Conservation (phyloP, 257 asterid species). For the Nicotiana benthamiana region DNA sequence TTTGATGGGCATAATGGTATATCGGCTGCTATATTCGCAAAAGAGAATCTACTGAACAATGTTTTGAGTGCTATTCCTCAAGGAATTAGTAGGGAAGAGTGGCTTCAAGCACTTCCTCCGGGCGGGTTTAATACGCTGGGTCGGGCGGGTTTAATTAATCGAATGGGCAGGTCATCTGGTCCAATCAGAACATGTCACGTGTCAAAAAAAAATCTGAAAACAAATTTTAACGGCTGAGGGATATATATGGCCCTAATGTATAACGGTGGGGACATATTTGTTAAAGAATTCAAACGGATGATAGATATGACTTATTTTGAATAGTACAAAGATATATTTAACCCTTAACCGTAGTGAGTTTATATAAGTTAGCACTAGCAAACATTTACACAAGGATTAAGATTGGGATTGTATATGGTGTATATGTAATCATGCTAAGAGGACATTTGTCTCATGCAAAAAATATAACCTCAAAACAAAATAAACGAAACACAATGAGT, state of each 20-base stretch:
- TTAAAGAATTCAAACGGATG: too few species aligned
- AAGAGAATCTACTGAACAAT: constrained; percentile 77
- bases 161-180: too few species aligned
- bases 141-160: too few species aligned
- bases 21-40: constrained; percentile 95
- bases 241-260: too few species aligned
- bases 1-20: constrained; percentile 97
- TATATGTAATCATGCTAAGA: background rate
- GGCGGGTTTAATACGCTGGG: too few species aligned
- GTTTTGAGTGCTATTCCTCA: constrained; percentile 85
- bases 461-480: constrained; percentile 2
- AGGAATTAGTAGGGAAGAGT: constrained; percentile 68
- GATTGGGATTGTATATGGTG: background rate
- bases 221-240: too few species aligned
- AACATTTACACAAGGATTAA: background rate
- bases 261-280: too few species aligned
- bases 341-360: background rate
- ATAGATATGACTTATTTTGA: too few species aligned
- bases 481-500: background rate
- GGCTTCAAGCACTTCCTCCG: constrained; percentile 97
- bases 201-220: too few species aligned
- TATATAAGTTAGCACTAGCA: background rate
- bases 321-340: too few species aligned
- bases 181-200: too few species aligned
- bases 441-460: background rate